Conservation (phyloP, 257 asterid species). For the Petunia secreta region DNA sequence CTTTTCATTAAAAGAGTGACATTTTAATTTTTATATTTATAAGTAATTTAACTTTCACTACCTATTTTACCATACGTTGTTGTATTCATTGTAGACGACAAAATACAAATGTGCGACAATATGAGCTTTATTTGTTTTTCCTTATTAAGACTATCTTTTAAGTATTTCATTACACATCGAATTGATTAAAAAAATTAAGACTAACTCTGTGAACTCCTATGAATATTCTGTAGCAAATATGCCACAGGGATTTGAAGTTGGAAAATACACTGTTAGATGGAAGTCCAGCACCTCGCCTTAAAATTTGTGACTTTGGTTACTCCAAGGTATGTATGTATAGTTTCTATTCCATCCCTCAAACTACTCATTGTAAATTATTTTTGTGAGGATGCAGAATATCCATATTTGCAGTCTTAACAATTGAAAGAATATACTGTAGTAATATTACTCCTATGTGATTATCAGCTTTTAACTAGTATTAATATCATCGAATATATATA, state of each 20-base stretch:
- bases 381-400: not conserved
- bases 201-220: not conserved
- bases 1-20: too few relatives aligned
- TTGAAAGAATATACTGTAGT: not conserved
- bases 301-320: conserved; percentile 60
- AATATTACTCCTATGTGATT: not conserved
- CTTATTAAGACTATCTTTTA: too few relatives aligned
- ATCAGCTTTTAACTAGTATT: not conserved
- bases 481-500: not conserved
- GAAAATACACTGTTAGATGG: conserved; percentile 72
- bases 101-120: not conserved
- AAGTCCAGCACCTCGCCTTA: conserved; percentile 75
- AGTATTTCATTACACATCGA: not conserved
- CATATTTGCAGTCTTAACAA: not conserved
- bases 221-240: conserved; percentile 60
- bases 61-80: not conserved
- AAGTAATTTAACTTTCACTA: not conserved
- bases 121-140: not conserved
- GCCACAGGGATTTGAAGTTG: conserved; percentile 75
- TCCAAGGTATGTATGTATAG: conserved; percentile 42
- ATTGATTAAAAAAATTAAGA: too few relatives aligned
- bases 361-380: not conserved
- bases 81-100: not conserved
- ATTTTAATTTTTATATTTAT: not conserved
- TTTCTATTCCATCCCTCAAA: conserved; percentile 23